Base-by-base conservation (phyloP, 2,329 filamentous ascomycete species). In the Didymella segeticola region DNA sequence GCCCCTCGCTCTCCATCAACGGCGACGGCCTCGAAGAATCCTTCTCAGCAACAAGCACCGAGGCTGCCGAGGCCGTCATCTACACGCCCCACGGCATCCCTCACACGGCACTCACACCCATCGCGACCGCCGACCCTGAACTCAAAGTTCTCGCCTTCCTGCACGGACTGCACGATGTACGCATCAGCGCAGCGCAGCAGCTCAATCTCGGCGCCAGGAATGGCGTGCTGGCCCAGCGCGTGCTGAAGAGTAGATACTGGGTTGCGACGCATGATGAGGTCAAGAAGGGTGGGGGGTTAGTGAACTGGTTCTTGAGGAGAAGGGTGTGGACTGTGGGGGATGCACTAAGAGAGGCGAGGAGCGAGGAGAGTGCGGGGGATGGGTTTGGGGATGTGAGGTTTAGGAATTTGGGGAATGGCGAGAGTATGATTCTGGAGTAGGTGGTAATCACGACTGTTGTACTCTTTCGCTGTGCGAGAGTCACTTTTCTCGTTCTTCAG, bases 41-140 rank as follows among this genome's bases (percentile, higher is more conserved):
- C 3, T 38, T 58, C 8, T 42, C 61, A 3, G 49, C 27, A 2
- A 19, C 31, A 9, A 46, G 27, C 39, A 34, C 58, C 43, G 69
- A 61, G 10, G 68, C 66, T 14, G 79, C 78, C 0, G 83, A 88
- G 68, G 83, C 82, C 11, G 68, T 89, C 25, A 74, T 89, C 29
- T 89, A 88, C 72, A 85, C 85, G 0, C 86, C 86, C 0, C 86
- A 88, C 64, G 85, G 86, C 26, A 83, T 88, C 43, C 73, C 77
- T 0, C 71, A 78, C 14, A 58, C 72, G 0, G 79, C 82, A 17
- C 71, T 88, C 4, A 60, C 66, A 0, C 71, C 77, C 0, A 66
- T 87, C 7, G 69, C 71, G 0, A 57, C 58, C 0, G 79, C 81
- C 1, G 66, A 72, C 0, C 82, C 82, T 0, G 70, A 77, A 0